Evolutionary conservation across 1,139 yeast species (phyloP).

Genomic region (Taphrina communis): DNA sequence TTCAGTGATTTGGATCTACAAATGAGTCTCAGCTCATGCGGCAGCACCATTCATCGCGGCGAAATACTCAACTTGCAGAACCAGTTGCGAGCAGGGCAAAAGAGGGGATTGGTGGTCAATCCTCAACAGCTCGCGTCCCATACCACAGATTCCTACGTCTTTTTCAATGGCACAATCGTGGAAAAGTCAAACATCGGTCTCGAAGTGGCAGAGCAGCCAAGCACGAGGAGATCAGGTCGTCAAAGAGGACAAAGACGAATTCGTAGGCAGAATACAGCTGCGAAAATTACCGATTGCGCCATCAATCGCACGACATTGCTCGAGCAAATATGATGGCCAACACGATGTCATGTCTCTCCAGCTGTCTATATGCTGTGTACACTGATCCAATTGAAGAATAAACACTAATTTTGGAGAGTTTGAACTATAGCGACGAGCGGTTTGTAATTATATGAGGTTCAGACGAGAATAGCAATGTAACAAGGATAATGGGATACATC

Average conservation of each 20-base stretch:
- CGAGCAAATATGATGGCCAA: neutral
- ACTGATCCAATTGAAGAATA: too few species aligned
- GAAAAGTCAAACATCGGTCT: slow-evolving; percentile 9
- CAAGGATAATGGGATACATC: too few species aligned
- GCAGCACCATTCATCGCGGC: slow-evolving; percentile 23
- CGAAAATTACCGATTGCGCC: slow-evolving; percentile 25
- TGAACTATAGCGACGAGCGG: neutral
- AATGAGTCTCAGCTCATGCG: slow-evolving; percentile 33
- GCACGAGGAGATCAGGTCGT: neutral
- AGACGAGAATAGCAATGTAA: too few species aligned
- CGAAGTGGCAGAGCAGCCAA: neutral
- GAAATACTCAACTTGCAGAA: slow-evolving; percentile 9
- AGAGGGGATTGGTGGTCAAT: slow-evolving; percentile 24
- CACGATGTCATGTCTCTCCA: neutral
- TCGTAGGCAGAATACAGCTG: slow-evolving; percentile 13
- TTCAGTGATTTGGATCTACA: slow-evolving; percentile 63
- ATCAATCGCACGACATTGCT: slow-evolving; percentile 8
- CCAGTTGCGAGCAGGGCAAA: slow-evolving; percentile 24
- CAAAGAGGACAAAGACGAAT: neutral
- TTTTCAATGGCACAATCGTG: slow-evolving; percentile 14
- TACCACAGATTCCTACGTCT: slow-evolving; percentile 4
- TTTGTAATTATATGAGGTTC: too few species aligned
- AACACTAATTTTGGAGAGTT: neutral
- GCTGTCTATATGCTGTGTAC: too few species aligned
- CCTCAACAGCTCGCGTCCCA: neutral